Evolutionary conservation across 2,329 filamentous ascomycete genomes (phyloP).

Genomic region (Aspergillus udagawae): DNA sequence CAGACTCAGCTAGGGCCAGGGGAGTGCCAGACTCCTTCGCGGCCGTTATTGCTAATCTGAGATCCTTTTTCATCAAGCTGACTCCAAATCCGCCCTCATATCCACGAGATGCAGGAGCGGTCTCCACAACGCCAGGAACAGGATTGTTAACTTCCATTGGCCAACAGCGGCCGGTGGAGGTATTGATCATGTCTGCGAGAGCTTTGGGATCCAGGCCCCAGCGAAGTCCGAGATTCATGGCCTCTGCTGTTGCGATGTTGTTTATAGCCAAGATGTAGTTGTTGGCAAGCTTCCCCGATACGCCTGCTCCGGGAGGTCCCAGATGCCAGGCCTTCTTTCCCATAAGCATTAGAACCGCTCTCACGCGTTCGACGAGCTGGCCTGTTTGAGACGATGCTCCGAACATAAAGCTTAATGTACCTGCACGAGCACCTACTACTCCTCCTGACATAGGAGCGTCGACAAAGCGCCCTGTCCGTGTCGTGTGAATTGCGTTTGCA

Average conservation of each 20-base stretch:
- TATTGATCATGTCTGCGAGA: slow-evolving; percentile 83
- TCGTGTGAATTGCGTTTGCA: slow-evolving; percentile 64
- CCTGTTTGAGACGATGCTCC: slow-evolving; percentile 54
- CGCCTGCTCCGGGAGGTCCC: slow-evolving; percentile 75
- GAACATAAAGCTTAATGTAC: slow-evolving; percentile 93
- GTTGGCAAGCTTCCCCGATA: slow-evolving; percentile 92
- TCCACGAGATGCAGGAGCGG: slow-evolving; percentile 69
- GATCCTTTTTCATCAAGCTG: slow-evolving; percentile 74
- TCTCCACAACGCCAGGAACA: slow-evolving; percentile 75
- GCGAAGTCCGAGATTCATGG: slow-evolving; percentile 62
- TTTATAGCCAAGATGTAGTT: slow-evolving; percentile 94
- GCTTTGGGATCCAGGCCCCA: slow-evolving; percentile 62
- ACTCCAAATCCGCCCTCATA: slow-evolving; percentile 77
- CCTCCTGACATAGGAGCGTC: slow-evolving; percentile 97
- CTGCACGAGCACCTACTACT: slow-evolving; percentile 83
- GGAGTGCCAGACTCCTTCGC: slow-evolving; percentile 63
- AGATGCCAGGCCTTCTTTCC: slow-evolving; percentile 82
- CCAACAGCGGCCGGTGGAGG: slow-evolving; percentile 93
- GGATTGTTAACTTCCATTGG: slow-evolving; percentile 95
- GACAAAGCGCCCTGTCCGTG: slow-evolving; percentile 71
- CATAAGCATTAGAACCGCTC: slow-evolving; percentile 72
- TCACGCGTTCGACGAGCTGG: slow-evolving; percentile 60
- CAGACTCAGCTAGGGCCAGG: slow-evolving; percentile 61
- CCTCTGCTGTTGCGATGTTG: slow-evolving; percentile 71
- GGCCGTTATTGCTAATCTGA: slow-evolving; percentile 68